Evolutionary conservation across 257 asterid genomes (phyloP).

Genomic region (Catharanthus roseus): DNA sequence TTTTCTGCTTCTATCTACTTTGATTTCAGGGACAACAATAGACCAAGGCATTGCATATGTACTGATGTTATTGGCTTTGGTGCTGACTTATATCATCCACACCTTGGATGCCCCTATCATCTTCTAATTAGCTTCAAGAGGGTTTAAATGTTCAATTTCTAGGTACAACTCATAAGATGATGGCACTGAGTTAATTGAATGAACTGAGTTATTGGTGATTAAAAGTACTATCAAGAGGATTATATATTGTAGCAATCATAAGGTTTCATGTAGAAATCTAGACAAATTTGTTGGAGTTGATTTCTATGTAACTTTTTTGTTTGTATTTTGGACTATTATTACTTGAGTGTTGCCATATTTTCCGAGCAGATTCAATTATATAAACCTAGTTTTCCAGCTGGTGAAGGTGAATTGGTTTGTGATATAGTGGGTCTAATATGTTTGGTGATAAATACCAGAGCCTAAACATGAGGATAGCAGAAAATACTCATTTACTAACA

Average conservation of each 20-base stretch:
- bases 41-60: constrained; percentile 70
- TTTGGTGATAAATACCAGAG: no score
- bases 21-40: constrained; percentile 70
- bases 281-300: background rate
- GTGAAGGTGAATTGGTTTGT: background rate
- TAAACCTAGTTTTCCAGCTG: background rate
- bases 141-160: constrained; percentile 12
- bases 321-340: background rate
- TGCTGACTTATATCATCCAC: constrained; percentile 69
- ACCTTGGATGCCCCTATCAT: constrained; percentile 43
- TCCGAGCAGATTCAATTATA: background rate
- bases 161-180: constrained; percentile 5
- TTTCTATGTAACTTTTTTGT: background rate
- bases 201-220: constrained; percentile 5
- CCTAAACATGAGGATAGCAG: no score
- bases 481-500: no score
- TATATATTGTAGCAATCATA: background rate
- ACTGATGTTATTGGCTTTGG: constrained; percentile 66
- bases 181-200: constrained; percentile 6
- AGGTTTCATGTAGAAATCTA: background rate
- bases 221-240: background rate
- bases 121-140: constrained; percentile 17
- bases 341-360: background rate
- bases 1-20: background rate
- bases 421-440: no score